Base-by-base conservation (phyloP, 768 basidiomycete genomes). In the Mycena metata region DNA sequence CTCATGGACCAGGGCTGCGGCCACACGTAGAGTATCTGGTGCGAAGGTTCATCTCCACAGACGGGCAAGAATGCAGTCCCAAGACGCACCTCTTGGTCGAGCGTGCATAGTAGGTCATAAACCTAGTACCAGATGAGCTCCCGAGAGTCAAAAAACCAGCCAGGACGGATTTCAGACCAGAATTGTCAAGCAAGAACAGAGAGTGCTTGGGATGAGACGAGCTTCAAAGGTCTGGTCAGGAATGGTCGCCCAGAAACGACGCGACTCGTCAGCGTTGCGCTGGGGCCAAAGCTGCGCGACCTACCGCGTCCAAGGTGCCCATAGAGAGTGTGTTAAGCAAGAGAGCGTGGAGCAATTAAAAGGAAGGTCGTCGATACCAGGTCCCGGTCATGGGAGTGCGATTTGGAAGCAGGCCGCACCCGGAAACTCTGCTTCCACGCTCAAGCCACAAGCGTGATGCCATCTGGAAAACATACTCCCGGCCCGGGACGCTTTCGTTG, bases 11-110 rank as follows among this genome's bases (percentile, higher is more conserved):
- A 73, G 13, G 75, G 71, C 17, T 56, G 60, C 17, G 70, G 66
- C 78, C 76, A 78, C 49, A 78, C 71, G 45, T 74, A 73, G 19
- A 67, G 55, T 21, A 78, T 68, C 77, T 78, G 58, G 11, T 43
- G 30, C 36, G 42, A 55, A 43, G 19, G 17, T 62, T 33, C 13
- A 57, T 46, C 16, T 57, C 10, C 30, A 13, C 36, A 54, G 17
- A 26, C 17, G 11, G 9, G 16, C 10, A 43, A 17, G n/a, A 24
- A 41, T 26, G 8, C 35, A 3, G n/a, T n/a, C 5, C 13, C 26
- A 26, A 26, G 42, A 33, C 54, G 42, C 24, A 76, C 77, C 71
- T 78, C 77, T 45, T 73, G 67, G 51, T 76, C 73, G 13, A 78
- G 60, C 10, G 77, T 78, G 60, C 74, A 76, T 8, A 75, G n/a